These are phyloP conservation scores for Centrapalus pauciflorus DNA, from an alignment of 129 eudicot genomes.

Conservation along the genomic window DNA sequence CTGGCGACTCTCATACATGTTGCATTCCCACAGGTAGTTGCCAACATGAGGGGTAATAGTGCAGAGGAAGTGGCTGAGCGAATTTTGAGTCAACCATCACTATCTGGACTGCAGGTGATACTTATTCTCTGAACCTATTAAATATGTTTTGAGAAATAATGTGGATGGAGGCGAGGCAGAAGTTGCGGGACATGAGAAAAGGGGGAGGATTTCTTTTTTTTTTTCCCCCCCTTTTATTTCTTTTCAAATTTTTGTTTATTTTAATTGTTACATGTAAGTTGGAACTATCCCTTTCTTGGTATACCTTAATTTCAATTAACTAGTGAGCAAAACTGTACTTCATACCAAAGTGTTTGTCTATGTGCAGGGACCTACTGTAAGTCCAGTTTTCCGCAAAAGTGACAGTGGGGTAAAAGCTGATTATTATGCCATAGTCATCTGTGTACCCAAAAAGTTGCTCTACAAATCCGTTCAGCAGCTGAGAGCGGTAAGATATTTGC, in stretches of 20 bases:
- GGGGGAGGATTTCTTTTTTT: background rate
- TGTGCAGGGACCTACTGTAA: conserved; percentile 84
- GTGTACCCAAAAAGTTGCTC: conserved; percentile 85
- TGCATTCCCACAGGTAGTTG: conserved; percentile 54
- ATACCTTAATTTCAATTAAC: background rate
- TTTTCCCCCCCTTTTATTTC: background rate
- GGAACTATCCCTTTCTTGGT: background rate
- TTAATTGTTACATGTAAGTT: background rate
- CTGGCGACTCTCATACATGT: conserved; percentile 9
- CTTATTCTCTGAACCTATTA: background rate
- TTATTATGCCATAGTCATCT: conserved; percentile 85
- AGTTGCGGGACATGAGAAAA: background rate
- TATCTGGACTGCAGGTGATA: conserved; percentile 86
- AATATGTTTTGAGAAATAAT: background rate
- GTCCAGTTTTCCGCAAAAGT: conserved; percentile 80
- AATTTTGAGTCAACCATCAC: conserved; percentile 70
- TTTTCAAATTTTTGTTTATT: background rate
- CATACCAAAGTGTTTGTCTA: background rate
- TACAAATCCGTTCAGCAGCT: conserved; percentile 91
- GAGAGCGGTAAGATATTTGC: conserved; percentile 56
- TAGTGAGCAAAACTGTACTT: background rate
- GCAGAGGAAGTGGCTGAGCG: conserved; percentile 92
- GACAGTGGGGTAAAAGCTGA: conserved; percentile 54
- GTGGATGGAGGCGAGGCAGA: background rate
- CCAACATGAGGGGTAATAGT: conserved; percentile 93